These are phyloP conservation scores for Chrysosphaeria jannelii DNA, from an alignment of 2,329 filamentous ascomycete species.

Conservation along the genomic window DNA sequence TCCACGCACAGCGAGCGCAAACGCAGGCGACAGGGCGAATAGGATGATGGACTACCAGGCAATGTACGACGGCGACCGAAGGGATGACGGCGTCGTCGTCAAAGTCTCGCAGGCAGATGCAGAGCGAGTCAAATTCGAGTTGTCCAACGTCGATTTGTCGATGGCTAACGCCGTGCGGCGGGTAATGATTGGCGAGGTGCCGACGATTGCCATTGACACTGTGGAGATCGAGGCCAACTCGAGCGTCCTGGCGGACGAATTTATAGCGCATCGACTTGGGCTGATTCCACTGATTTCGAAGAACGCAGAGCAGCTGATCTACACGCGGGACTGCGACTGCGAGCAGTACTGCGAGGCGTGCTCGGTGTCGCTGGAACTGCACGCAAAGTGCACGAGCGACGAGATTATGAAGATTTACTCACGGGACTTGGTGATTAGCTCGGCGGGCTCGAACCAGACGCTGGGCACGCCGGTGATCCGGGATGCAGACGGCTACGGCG, in stretches of 20 bases:
- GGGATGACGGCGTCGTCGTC: constrained; percentile 23
- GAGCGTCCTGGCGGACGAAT: constrained; percentile 88
- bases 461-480: constrained; percentile 60
- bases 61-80: constrained; percentile 24
- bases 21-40: too few species aligned
- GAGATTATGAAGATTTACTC: constrained; percentile 88
- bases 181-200: constrained; percentile 75
- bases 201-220: constrained; percentile 78
- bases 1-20: too few species aligned
- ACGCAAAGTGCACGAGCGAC: constrained; percentile 61
- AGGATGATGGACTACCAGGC: constrained; percentile 28
- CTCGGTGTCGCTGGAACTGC: constrained; percentile 55
- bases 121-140: constrained; percentile 68
- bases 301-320: constrained; percentile 54
- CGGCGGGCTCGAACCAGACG: constrained; percentile 36
- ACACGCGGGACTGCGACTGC: constrained; percentile 87
- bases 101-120: constrained; percentile 42
- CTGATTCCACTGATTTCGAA: constrained; percentile 68
- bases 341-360: constrained; percentile 85
- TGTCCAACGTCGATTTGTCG: constrained; percentile 64
- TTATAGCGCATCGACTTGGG: constrained; percentile 74
- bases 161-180: constrained; percentile 84
- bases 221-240: constrained; percentile 84
- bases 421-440: constrained; percentile 49
- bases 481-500: constrained; percentile 53